Evolutionary conservation across 2,329 filamentous ascomycete species (phyloP), one percentile per base, ranked within the genome.

Genomic region (Sclerotinia glacialis): DNA sequence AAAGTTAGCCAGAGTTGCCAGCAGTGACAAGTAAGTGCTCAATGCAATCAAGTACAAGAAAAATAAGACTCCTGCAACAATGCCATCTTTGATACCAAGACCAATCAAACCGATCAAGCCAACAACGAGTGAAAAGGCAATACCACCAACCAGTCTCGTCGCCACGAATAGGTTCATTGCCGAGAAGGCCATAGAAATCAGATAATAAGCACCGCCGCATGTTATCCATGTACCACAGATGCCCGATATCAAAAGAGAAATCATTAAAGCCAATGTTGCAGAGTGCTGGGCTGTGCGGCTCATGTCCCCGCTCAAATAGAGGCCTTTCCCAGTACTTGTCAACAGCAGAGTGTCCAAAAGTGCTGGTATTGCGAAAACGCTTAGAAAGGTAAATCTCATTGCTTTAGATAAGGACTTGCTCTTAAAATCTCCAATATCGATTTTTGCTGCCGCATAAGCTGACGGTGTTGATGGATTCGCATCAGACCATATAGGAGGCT

Each of bases 221-320:
- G 83, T 84, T 44, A 88, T 86, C 85, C 85, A 88, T 11, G 85
- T 85, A 23, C 85, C 85, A 56, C 87, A 82, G 4, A 82, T 85
- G 54, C 85, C 85, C 9, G 83, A 85, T 46, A 88, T 77, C 12
- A 88, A 75, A 9, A 88, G 78, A 1, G 85, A 83, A 21, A 85
- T 82, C 79, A 88, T 82, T 34, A 88, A 76, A 2, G 83, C 85
- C 65, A 82, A 79, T 23, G 75, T 77, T 0, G 85, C 86, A 3
- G 84, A 85, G 69, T 80, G 82, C 44, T 82, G 78, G 66, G 83
- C 79, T 46, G 83, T 78, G 0, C 77, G 74, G 6, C 77, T 72
- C 85, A 88, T 87, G 67, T 79, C 82, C 1, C 81, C 80, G 21
- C 83, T 87, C 55, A 88, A 79, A 72, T 88, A 89, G 31, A 89